Base-by-base conservation (phyloP, 1,284 basidiomycete species). In the Earliella scabrosa region DNA sequence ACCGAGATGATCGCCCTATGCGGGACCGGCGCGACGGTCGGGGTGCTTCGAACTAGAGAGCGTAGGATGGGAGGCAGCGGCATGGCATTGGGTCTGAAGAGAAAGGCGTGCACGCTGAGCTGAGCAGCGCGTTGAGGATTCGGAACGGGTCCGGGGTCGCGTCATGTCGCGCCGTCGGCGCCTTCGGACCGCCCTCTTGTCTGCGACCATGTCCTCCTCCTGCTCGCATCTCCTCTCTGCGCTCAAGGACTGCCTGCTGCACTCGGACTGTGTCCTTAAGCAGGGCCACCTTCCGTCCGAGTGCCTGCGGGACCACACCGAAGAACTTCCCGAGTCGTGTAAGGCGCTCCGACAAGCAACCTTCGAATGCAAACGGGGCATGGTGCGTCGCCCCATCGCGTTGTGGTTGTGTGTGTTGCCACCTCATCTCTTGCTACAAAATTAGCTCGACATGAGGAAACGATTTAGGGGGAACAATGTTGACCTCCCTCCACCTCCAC, bases 301-400 rank as follows among this genome's bases (percentile, higher is more conserved):
- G 44, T 95, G 92, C 73, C 78, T 95, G 52, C 85, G 81, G 64
- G 71, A 90, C 32, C 89, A 93, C 70, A 75, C 74, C 23, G 75
- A 86, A 58, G 87, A 92, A 63, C 77, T 95, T 31, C 92, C 92
- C 7, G 83, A 88, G 64, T 79, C 87, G 64, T 95, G 92, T 69
- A 82, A 83, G 66, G 80, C 84, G 20, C 73, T 95, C 50, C 79
- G 92, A 48, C 85, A 83, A 68, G 90, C 92, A 4, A 87, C 88
- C 2, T 93, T 90, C 65, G 91, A 95, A 64, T 95, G 92, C 75
- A 95, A 95, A 72, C 81, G 92, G 57, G 90, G 89, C 36, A 90
- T 94, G 89, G 92, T 93, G 55, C 57, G 88, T 78, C 23, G 14
- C n/a, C n/a, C n/a, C n/a, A n/a, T 29, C 7, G 36, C 48, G n/a